Conservation (phyloP, 257 asterid genomes). For the Euphrasia confusa region DNA sequence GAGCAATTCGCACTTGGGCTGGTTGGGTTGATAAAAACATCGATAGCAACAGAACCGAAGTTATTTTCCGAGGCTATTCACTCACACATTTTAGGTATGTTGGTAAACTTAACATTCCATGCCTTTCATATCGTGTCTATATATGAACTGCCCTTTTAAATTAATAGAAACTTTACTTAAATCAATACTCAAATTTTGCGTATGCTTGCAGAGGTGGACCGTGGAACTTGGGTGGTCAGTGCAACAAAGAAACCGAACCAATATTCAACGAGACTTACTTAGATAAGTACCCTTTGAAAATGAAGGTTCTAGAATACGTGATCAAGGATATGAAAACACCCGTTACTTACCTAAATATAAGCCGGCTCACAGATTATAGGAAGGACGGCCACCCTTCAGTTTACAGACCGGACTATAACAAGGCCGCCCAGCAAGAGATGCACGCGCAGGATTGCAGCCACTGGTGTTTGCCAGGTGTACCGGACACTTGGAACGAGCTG, state of each 20-base stretch:
- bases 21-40: slow-evolving; percentile 77
- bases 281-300: slow-evolving; percentile 72
- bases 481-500: slow-evolving; percentile 91
- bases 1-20: slow-evolving; percentile 82
- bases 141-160: not conserved
- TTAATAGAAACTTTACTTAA: not conserved
- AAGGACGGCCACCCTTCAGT: slow-evolving; percentile 89
- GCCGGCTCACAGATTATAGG: slow-evolving; percentile 69
- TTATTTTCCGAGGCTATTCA: slow-evolving; percentile 83
- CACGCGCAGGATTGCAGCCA: slow-evolving; percentile 92
- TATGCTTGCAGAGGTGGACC: slow-evolving; percentile 75
- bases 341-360: slow-evolving; percentile 63
- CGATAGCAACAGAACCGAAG: slow-evolving; percentile 46
- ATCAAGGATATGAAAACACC: slow-evolving; percentile 59
- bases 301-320: slow-evolving; percentile 62
- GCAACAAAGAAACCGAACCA: slow-evolving; percentile 73
- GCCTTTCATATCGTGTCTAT: not conserved
- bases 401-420: slow-evolving; percentile 57
- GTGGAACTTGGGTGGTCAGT: slow-evolving; percentile 93
- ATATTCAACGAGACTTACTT: slow-evolving; percentile 47
- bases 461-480: slow-evolving; percentile 98
- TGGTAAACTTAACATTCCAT: not conserved
- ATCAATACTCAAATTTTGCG: not conserved
- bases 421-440: slow-evolving; percentile 37
- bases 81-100: slow-evolving; percentile 88